phyloP scores from a whole-genome alignment of 2,329 filamentous ascomycete genomes.

The Tolypocladium capitatum region DNA sequence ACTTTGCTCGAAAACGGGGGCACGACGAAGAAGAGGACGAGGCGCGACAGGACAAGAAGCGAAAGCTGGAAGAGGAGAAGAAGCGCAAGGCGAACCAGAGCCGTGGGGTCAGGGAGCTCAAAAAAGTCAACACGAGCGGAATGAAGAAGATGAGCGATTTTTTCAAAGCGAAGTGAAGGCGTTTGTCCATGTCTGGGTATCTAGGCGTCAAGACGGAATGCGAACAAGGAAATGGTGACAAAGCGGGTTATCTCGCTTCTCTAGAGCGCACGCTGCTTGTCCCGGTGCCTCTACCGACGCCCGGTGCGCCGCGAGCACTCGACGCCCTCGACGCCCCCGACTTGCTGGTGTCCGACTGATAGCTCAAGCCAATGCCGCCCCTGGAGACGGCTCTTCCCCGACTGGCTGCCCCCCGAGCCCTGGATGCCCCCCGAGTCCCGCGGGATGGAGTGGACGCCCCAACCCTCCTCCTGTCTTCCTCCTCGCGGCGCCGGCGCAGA shows the following conservation, averaged over 20 bases:
- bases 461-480: conserved; percentile 30
- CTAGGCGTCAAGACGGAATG: conserved; percentile 6
- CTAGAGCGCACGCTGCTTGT: conserved; percentile 19
- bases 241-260: conserved; percentile 14
- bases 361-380: conserved; percentile 13
- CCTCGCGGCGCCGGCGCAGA: conserved; percentile 47
- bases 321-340: conserved; percentile 14
- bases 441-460: conserved; percentile 14
- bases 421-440: conserved; percentile 13
- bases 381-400: conserved; percentile 15
- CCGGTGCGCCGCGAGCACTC: conserved; percentile 20
- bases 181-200: conserved; percentile 16
- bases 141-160: conserved; percentile 98
- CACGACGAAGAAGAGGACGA: conserved; percentile 55
- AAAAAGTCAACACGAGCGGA: conserved; percentile 79
- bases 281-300: conserved; percentile 21
- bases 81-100: conserved; percentile 65
- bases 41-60: conserved; percentile 62
- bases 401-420: conserved; percentile 16
- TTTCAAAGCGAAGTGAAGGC: conserved; percentile 55
- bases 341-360: conserved; percentile 13
- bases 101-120: conserved; percentile 62
- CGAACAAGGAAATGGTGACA: conserved; percentile 4
- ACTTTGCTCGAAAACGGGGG: conserved; percentile 58
- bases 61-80: conserved; percentile 79